These are phyloP conservation scores for Inga oerstediana DNA, from an alignment of 306 rosid genomes.

Conservation along the genomic window DNA sequence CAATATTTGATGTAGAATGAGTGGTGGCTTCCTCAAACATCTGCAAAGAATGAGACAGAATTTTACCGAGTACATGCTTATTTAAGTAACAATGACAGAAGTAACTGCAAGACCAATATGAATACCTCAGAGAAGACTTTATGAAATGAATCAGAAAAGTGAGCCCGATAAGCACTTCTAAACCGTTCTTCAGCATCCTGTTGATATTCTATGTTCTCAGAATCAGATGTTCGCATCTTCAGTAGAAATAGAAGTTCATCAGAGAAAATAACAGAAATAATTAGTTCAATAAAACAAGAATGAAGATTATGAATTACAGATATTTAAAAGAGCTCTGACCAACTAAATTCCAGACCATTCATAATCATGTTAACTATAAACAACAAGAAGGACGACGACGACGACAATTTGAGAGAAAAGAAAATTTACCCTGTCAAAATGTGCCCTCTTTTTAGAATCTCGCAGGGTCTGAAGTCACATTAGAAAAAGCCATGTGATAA, in stretches of 20 bases:
- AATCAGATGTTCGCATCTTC: constrained; percentile 53
- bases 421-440: constrained; percentile 64
- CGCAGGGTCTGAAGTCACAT: constrained; percentile 69
- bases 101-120: constrained; percentile 2
- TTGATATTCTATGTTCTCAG: constrained; percentile 54
- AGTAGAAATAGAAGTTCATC: constrained; percentile 30
- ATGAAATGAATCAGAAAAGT: constrained; percentile 86
- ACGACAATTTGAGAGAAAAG: not conserved
- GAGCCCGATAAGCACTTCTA: constrained; percentile 61
- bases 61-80: not conserved
- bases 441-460: constrained; percentile 75
- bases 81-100: not conserved
- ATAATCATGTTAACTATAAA: constrained; percentile 4
- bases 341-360: constrained; percentile 10
- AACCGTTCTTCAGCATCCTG: constrained; percentile 56
- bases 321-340: constrained; percentile 24
- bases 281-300: constrained; percentile 30
- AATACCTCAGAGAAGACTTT: constrained; percentile 90
- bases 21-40: constrained; percentile 75
- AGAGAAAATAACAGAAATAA: constrained; percentile 22
- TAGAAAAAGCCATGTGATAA: constrained; percentile 21
- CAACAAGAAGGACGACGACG: too few species aligned
- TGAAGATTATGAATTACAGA: constrained; percentile 28
- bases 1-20: constrained; percentile 67
- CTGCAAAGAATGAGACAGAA: constrained; percentile 51